phyloP scores from a whole-genome alignment of 1,284 basidiomycete species.

The Fistulina hepatica region DNA sequence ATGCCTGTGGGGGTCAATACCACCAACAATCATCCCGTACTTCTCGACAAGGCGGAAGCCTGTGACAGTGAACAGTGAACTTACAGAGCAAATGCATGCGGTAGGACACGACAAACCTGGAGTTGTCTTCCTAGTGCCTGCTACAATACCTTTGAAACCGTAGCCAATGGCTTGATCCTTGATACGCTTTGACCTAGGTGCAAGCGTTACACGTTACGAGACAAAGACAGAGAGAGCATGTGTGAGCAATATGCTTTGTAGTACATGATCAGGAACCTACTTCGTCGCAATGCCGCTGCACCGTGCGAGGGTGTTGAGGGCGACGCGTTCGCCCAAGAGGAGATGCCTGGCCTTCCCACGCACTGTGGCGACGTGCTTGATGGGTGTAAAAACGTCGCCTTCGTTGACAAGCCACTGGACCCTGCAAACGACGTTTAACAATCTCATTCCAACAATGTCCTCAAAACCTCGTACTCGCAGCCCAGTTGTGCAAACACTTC shows the following conservation, averaged over 20 bases:
- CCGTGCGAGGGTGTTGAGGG: conserved; percentile 87
- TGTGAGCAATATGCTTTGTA: too few relatives aligned
- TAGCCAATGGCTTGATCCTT: conserved; percentile 70
- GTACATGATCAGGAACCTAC: too few relatives aligned
- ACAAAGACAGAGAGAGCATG: conserved; percentile 4
- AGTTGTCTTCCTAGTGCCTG: conserved; percentile 96
- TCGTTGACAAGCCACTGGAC: conserved; percentile 91
- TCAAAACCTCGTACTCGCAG: conserved; percentile 61
- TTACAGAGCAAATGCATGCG: not conserved
- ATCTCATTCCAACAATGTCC: not conserved
- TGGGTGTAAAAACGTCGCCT: conserved; percentile 68
- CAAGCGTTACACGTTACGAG: conserved; percentile 1
- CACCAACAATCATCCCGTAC: conserved; percentile 97
- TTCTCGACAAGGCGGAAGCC: conserved; percentile 97
- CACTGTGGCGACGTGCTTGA: conserved; percentile 89
- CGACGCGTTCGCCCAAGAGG: conserved; percentile 91
- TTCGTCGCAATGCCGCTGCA: conserved; percentile 96
- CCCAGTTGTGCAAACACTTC: conserved; percentile 87
- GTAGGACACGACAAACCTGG: conserved; percentile 48
- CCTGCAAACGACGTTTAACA: conserved; percentile 29
- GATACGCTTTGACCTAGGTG: conserved; percentile 63
- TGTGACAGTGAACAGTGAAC: conserved; percentile 16
- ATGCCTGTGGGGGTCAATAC: conserved; percentile 93
- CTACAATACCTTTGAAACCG: conserved; percentile 84
- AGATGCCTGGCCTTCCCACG: conserved; percentile 80